Evolutionary conservation across 495 filamentous ascomycete species (phyloP).

Genomic region (Neurospora sp.): DNA sequence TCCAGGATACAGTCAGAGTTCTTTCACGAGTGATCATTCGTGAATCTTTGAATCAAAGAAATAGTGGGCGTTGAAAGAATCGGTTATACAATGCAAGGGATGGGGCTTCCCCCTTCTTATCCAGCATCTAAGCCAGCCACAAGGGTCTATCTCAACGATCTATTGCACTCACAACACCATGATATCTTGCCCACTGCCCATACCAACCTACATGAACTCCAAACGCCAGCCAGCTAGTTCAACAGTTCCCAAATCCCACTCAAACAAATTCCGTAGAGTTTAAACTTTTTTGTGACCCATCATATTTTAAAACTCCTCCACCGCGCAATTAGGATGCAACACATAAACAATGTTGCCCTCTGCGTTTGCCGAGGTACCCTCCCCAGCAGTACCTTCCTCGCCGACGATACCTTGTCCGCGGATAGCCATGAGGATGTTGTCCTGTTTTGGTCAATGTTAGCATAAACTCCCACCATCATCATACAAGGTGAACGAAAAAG

Average conservation of each 20-base stretch:
- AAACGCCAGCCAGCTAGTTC: background rate
- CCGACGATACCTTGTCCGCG: constrained; percentile 67
- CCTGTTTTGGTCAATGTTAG: constrained; percentile 25
- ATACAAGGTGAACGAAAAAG: background rate
- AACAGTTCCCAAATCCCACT: background rate
- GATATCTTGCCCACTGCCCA: background rate
- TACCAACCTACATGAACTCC: background rate
- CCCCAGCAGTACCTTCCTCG: constrained; percentile 39
- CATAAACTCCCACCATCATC: too few species aligned
- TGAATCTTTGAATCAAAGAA: too few species aligned
- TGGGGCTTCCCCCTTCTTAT: too few species aligned
- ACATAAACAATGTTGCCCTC: constrained; percentile 64
- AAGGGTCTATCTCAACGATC: background rate
- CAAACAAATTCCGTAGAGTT: background rate
- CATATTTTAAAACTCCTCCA: constrained; percentile 41
- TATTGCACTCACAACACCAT: background rate
- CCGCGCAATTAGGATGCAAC: constrained; percentile 85
- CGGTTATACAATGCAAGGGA: background rate
- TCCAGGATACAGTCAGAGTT: background rate
- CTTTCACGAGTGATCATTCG: background rate
- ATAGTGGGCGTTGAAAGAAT: background rate
- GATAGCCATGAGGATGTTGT: constrained; percentile 87
- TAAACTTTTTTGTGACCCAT: background rate
- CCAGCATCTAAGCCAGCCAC: too few species aligned
- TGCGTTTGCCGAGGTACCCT: constrained; percentile 28